These are phyloP conservation scores for Aspergillus texensis DNA, from an alignment of 2,329 filamentous ascomycete genomes.

Conservation along the genomic window DNA sequence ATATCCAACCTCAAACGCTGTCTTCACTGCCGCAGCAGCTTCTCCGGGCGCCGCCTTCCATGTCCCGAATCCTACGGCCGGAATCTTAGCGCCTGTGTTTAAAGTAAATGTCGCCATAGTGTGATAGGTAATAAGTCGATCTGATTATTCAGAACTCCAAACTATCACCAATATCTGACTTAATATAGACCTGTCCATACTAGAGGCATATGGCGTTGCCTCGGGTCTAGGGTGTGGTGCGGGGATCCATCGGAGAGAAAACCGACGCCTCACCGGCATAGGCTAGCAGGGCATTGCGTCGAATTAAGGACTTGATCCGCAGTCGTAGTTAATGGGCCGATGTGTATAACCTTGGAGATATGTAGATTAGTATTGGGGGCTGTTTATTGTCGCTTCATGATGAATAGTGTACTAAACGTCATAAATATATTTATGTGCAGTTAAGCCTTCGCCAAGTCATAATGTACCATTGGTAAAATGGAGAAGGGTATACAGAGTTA, in stretches of 20 bases:
- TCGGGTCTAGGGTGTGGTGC: not conserved
- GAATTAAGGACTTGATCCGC: too few relatives aligned
- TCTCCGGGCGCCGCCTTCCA: not conserved
- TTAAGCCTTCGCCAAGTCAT: too few relatives aligned
- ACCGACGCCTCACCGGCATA: too few relatives aligned
- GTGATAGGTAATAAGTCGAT: not conserved
- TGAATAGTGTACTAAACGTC: too few relatives aligned
- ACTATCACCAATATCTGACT: not conserved
- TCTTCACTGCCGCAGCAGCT: not conserved
- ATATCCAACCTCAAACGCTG: not conserved
- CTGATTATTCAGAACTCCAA: accelerated
- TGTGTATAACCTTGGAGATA: accelerated
- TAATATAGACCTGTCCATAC: not conserved
- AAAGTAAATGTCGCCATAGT: not conserved
- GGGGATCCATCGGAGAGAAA: not conserved
- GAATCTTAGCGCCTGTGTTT: not conserved
- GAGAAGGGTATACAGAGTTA: too few relatives aligned
- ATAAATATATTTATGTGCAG: too few relatives aligned
- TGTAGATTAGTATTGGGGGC: accelerated
- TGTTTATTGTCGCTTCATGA: too few relatives aligned
- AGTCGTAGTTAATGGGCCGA: too few relatives aligned
- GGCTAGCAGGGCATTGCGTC: too few relatives aligned
- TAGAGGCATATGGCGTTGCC: not conserved
- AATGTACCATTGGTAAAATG: too few relatives aligned
- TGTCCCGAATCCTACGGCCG: not conserved